Conservation (phyloP, 2,329 filamentous ascomycete genomes). For the Verticillium isaacii region DNA sequence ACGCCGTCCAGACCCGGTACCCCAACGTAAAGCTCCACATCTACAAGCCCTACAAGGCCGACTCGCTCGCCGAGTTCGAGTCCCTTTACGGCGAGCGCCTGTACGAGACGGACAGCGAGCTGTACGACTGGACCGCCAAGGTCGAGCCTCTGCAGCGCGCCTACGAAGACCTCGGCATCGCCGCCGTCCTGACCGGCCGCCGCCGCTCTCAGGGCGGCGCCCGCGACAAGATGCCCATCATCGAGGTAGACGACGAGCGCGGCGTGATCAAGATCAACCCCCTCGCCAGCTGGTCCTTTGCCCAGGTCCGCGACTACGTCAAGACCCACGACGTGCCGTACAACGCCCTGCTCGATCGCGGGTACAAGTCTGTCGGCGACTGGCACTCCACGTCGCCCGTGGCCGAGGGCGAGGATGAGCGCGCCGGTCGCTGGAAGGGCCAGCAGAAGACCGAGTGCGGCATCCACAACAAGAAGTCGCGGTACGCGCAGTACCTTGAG, state of each 20-base stretch:
- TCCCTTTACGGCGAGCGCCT: constrained; percentile 74
- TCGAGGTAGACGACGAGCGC: constrained; percentile 84
- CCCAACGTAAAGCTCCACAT: constrained; percentile 77
- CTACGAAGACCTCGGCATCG: constrained; percentile 80
- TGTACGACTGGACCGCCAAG: constrained; percentile 97
- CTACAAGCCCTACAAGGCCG: constrained; percentile 77
- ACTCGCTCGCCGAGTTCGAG: constrained; percentile 73
- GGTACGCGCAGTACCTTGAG: constrained; percentile 80
- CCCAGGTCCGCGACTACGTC: constrained; percentile 85
- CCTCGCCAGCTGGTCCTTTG: constrained; percentile 88
- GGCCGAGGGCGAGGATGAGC: constrained; percentile 87
- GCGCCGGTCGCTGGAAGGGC: constrained; percentile 95
- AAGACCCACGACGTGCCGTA: constrained; percentile 84
- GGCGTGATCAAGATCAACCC: constrained; percentile 98
- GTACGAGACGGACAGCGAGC: constrained; percentile 80
- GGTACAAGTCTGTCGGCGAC: constrained; percentile 98
- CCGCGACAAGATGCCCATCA: constrained; percentile 82
- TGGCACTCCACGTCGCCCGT: constrained; percentile 97
- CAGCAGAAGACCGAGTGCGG: constrained; percentile 95
- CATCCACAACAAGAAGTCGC: constrained; percentile 95
- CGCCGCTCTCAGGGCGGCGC: constrained; percentile 89
- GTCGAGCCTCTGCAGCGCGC: constrained; percentile 93
- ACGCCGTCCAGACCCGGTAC: constrained; percentile 72
- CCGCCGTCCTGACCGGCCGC: constrained; percentile 87
- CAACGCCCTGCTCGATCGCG: constrained; percentile 82